Percentiles rank a stretch among this genome's conserved stretches.
Evolutionary conservation across 2,329 filamentous ascomycete species (phyloP).

Genomic region (Verticillium zaregamsianum): DNA sequence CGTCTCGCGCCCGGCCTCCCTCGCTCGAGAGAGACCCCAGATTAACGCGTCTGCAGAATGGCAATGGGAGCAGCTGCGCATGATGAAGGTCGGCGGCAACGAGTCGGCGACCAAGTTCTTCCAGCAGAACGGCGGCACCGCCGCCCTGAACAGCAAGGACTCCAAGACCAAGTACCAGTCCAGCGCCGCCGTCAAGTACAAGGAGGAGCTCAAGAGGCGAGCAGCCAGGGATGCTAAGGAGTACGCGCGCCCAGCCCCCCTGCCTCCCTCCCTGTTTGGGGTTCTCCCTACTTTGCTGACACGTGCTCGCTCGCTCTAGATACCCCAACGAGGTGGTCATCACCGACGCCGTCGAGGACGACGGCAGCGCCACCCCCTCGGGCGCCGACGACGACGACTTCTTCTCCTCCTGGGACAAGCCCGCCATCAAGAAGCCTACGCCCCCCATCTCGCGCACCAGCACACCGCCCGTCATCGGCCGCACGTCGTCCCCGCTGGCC

Average conservation of each 20-base stretch:
- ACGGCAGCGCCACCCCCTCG: conserved; percentile 71
- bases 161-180: conserved; percentile 96
- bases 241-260: conserved; percentile 41
- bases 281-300: conserved; percentile 16
- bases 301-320: conserved; percentile 37
- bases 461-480: conserved; percentile 76
- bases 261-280: background rate
- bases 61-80: conserved; percentile 97
- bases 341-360: conserved; percentile 65
- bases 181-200: conserved; percentile 91
- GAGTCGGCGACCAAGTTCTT: conserved; percentile 98
- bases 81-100: conserved; percentile 98
- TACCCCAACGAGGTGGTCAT: conserved; percentile 83
- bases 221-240: conserved; percentile 79
- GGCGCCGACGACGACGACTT: conserved; percentile 87
- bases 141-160: conserved; percentile 93
- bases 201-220: conserved; percentile 88
- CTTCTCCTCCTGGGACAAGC: conserved; percentile 99
- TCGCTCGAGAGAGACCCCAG: background rate
- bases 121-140: conserved; percentile 90
- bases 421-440: conserved; percentile 91
- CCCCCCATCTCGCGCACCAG: conserved; percentile 87
- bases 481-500: conserved; percentile 87
- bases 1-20: conserved; percentile 30
- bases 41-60: conserved; percentile 57